These are phyloP conservation scores for Cotoneaster glaucophyllus DNA, from an alignment of 306 rosid genomes.

Conservation along the genomic window DNA sequence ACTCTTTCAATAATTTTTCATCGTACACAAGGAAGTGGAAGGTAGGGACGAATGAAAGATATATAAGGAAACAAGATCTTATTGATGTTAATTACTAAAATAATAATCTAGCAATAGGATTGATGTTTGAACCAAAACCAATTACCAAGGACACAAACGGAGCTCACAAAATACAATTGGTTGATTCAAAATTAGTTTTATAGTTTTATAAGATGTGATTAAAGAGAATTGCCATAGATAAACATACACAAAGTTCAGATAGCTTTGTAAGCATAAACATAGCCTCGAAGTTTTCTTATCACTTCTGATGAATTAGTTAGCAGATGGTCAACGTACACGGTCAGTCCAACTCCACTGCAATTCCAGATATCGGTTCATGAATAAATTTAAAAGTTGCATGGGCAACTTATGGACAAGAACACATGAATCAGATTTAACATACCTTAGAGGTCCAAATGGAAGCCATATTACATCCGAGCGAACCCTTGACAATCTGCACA, in stretches of 20 bases:
- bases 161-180: not conserved
- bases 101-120: not conserved
- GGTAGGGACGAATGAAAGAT: too few species aligned
- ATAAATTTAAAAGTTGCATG: not conserved
- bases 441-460: conserved; percentile 79
- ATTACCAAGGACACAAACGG: not conserved
- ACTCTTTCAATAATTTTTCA: too few species aligned
- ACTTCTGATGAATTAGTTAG: conserved; percentile 65
- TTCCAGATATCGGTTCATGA: not conserved
- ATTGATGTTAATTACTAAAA: too few species aligned
- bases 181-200: not conserved
- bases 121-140: not conserved
- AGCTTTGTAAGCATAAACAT: conserved; percentile 74
- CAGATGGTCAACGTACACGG: conserved; percentile 76
- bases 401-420: conserved; percentile 7
- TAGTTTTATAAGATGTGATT: not conserved
- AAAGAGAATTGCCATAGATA: not conserved
- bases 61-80: too few species aligned
- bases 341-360: conserved; percentile 69
- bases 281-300: conserved; percentile 66
- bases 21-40: too few species aligned
- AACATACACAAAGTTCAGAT: conserved; percentile 19
- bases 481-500: conserved; percentile 60
- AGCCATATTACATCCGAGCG: conserved; percentile 86
- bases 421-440: not conserved